A percentile compares a stretch with the other conserved stretches of the same genome.
phyloP scores from a whole-genome alignment of 2,329 filamentous ascomycete species.

The Gaeumannomyces sp. region DNA sequence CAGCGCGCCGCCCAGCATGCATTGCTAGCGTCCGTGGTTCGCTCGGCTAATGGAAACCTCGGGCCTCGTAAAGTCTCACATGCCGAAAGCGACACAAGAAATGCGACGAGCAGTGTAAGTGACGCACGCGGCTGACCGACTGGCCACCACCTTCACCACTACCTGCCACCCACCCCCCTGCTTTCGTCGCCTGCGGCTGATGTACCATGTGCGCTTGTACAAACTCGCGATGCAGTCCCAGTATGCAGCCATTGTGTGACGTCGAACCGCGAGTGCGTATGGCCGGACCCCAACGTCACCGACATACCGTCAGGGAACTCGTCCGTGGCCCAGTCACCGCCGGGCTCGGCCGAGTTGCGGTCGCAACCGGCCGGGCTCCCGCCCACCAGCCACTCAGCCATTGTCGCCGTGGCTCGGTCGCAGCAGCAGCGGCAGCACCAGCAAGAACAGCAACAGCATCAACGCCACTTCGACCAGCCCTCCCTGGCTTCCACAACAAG shows the following conservation, averaged over 20 bases:
- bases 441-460: neutral
- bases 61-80: conserved; percentile 17
- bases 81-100: conserved; percentile 43
- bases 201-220: neutral
- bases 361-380: neutral
- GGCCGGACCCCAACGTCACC: neutral
- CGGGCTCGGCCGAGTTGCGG: neutral
- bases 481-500: neutral
- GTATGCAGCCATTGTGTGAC: conserved; percentile 6
- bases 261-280: conserved; percentile 17
- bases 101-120: conserved; percentile 34
- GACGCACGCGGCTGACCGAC: neutral
- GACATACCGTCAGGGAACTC: neutral
- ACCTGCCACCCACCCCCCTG: neutral
- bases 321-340: neutral
- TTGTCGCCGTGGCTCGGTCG: neutral
- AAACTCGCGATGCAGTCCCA: conserved; percentile 5
- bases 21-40: neutral
- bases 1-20: neutral
- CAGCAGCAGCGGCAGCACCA: conserved; percentile 6
- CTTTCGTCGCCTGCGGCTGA: neutral
- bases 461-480: neutral
- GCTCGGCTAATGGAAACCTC: conserved; percentile 4
- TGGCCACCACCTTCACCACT: neutral
- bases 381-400: neutral